phyloP scores from a whole-genome alignment of 129 eudicot genomes.

The Ambrosia trifida region DNA sequence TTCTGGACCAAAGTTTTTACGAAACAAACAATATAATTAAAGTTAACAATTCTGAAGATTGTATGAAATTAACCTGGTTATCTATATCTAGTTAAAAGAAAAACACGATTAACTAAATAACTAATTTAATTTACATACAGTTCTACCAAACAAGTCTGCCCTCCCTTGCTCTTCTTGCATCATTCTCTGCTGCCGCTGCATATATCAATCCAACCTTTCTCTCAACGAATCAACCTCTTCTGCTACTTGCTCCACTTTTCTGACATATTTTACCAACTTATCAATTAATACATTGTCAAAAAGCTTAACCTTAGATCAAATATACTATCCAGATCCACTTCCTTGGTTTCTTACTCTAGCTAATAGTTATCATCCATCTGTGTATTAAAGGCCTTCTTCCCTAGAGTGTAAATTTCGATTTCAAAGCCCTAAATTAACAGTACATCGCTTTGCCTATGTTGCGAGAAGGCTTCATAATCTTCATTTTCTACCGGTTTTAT shows the following conservation, averaged over 20 bases:
- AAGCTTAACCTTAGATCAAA: constrained; percentile 15
- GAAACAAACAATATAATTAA: constrained; percentile 9
- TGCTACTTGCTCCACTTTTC: constrained; percentile 94
- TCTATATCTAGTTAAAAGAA: constrained; percentile 7
- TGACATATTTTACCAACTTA: constrained; percentile 36
- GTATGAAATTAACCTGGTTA: constrained; percentile 12
- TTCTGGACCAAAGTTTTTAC: constrained; percentile 41
- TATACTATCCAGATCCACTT: not conserved
- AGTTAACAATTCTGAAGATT: constrained; percentile 7
- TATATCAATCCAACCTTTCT: constrained; percentile 79
- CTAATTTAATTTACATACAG: constrained; percentile 52
- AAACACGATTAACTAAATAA: not conserved
- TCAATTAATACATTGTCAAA: constrained; percentile 13
- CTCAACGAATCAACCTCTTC: constrained; percentile 93
- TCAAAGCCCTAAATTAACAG: not conserved
- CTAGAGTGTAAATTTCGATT: constrained; percentile 4
- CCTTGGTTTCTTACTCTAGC: not conserved
- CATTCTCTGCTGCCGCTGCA: constrained; percentile 67
- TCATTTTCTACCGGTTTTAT: no score
- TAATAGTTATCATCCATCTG: constrained; percentile 9
- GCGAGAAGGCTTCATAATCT: no score
- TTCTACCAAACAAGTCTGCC: constrained; percentile 91
- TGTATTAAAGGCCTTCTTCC: not conserved
- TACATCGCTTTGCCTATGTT: not conserved
- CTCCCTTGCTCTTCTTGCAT: constrained; percentile 91